Percentiles rank a stretch among this genome's conserved stretches.
These are phyloP conservation scores for Uronychia binucleata DNA, from an alignment of 73 alveolate genomes.

Conservation along the genomic window DNA sequence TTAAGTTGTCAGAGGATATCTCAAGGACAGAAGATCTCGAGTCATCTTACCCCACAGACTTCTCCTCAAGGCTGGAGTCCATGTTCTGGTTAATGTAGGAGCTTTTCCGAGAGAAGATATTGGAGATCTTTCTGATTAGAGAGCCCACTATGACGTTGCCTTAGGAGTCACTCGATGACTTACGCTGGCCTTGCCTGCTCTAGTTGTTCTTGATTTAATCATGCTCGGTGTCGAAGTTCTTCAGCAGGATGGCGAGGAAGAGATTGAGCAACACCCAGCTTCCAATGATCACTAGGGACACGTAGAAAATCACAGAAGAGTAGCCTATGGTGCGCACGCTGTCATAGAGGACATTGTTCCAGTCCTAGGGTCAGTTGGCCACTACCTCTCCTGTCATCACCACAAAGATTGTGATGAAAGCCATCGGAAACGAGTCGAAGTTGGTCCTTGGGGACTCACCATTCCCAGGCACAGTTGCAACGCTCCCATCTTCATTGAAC, in stretches of 20 bases:
- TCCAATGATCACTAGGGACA: slow-evolving; percentile 32
- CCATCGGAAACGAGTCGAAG: slow-evolving; percentile 49
- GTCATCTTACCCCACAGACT: too few species aligned
- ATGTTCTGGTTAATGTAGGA: too few species aligned
- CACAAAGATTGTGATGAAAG: slow-evolving; percentile 59
- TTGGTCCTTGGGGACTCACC: slow-evolving; percentile 49
- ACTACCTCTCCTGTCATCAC: slow-evolving; percentile 56
- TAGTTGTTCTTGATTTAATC: too few species aligned
- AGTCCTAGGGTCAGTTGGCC: slow-evolving; percentile 23
- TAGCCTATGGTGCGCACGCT: slow-evolving; percentile 11
- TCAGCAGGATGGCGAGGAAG: slow-evolving; percentile 31
- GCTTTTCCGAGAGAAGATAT: too few species aligned
- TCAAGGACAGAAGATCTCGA: too few species aligned
- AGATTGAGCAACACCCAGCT: slow-evolving; percentile 26
- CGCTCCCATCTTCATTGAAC: slow-evolving; percentile 1
- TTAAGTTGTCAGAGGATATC: too few species aligned
- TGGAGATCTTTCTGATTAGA: too few species aligned
- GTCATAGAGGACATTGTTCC: slow-evolving; percentile 44
- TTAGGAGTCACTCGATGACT: too few species aligned
- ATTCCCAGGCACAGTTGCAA: neutral
- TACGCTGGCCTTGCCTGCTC: too few species aligned
- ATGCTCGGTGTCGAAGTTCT: slow-evolving; percentile 21
- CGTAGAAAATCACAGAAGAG: slow-evolving; percentile 18
- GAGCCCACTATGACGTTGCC: too few species aligned
- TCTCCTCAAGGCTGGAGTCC: too few species aligned